Evolutionary conservation across 345 rosid species (phyloP), one percentile per base, ranked within the genome.

Genomic region (Gossypium mustelinum): DNA sequence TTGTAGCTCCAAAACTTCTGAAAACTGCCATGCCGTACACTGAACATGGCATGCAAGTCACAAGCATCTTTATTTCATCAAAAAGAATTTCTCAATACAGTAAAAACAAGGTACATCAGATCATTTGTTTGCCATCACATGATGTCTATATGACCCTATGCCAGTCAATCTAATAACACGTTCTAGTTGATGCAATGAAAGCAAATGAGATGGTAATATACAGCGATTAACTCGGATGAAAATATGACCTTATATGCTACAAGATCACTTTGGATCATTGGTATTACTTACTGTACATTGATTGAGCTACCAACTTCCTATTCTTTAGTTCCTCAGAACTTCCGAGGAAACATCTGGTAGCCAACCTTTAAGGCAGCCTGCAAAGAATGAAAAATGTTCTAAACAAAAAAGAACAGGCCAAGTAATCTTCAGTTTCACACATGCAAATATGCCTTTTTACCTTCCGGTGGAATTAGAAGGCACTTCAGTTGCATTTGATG

Each of bases 401-500:
- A 14, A 25, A 17, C 45, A 61, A 52, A 61, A 41, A 52, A 52
- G 56, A 34, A 59, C 69, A 59, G 47, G 63, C 45, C 25, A 25
- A 64, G 34, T 9, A 14, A 64, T 12, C 70, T 57, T 51, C 27
- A 16, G 44, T 71, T 18, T 27, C 29, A 20, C 17, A 66, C 48
- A 16, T 44, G n/a, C 7, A 48, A 34, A 67, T 4, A 71, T 45
- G 20, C 61, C 22, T 11, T 47, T 34, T 86, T 75, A 88, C 55
- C 77, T 79, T 24, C 78, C 76, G 1, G 83, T 62, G 73, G 83
- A 63, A 68, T 81, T 76, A 59, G 85, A 44, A 17, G 85, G 87
- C 45, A 67, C 79, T 68, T 90, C 87, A 7, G 85, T 1, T 25
- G 83, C 51, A 76, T 78, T 84, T 20, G 85, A 12, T 41, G 92